Base-by-base conservation (phyloP, 2,329 filamentous ascomycete species). In the Botrytis sinoallii region DNA sequence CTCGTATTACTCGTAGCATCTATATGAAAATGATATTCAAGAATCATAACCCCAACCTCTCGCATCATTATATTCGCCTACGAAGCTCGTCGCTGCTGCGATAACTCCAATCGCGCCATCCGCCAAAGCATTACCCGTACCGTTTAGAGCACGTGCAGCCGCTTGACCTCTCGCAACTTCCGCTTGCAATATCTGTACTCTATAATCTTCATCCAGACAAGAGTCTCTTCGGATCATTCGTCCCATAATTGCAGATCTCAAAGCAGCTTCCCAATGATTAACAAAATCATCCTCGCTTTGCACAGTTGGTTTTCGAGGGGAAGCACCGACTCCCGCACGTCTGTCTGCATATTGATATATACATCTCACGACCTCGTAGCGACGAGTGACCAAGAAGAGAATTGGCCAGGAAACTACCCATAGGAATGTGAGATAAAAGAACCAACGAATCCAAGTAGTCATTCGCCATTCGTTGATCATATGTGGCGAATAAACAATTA, bases 351-450 rank as follows among this genome's bases (percentile, higher is more conserved):
- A 81, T 32, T 73, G 70, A 67, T 74, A 94, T 48, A 90, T 85
- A 0, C 87, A 86, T 35, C 85, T 84, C 4, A 89, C 86, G 3
- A 92, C 89, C 76, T 91, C 87, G 83, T 90, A 94, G 67, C 88
- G 85, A 79, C 88, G 89, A 1, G 92, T 94, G 29, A 86, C 82
- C 79, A 93, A 86, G 82, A 88, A 90, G 20, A 94, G 85, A 73
- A 88, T 87, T 0, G 92, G 92, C 92, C 92, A 94, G 4, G 88
- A 84, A 77, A 94, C 85, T 73, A 94, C 79, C 86, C 92, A 92
- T 20, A 92, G 81, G 74, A 93, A 88, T 0, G 89, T 89, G 9
- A 92, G 80, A 79, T 88, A 89, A 83, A 90, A 93, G 16, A 93
- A 63, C 85, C 88, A 88, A 60, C 86, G 84, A 63, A 93, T 84